A percentile compares a stretch with the other conserved stretches of the same genome.
Evolutionary conservation across 2,329 filamentous ascomycete genomes (phyloP).

Genomic region (Phaeosphaeriaceae sp.): DNA sequence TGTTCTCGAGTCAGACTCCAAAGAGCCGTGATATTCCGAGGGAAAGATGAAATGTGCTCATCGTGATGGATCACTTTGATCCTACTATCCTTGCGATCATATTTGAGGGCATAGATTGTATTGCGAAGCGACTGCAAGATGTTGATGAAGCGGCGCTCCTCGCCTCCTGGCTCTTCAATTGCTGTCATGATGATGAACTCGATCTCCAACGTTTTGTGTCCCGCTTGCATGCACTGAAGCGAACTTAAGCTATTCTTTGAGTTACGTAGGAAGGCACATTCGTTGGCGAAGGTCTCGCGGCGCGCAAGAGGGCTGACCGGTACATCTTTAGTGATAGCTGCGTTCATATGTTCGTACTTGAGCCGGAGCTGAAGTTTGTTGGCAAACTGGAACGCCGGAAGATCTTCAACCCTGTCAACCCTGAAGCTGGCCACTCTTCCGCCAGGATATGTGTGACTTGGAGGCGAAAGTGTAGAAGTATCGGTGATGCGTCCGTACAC

Average conservation of each 20-base stretch:
- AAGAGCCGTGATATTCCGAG: slow-evolving; percentile 17
- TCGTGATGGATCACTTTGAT: slow-evolving; percentile 30
- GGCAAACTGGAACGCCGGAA: slow-evolving; percentile 16
- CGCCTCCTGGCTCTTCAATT: background rate
- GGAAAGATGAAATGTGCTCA: slow-evolving; percentile 18
- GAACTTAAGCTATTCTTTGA: background rate
- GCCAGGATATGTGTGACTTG: background rate
- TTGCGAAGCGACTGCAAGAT: slow-evolving; percentile 24
- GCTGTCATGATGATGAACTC: slow-evolving; percentile 32
- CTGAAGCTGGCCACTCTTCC: background rate
- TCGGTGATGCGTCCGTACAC: slow-evolving; percentile 2
- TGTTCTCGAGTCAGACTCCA: slow-evolving; percentile 25
- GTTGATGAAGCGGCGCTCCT: slow-evolving; percentile 15
- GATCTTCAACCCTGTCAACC: background rate
- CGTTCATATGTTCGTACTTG: slow-evolving; percentile 25
- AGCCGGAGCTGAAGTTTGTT: slow-evolving; percentile 30
- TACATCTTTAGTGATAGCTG: background rate
- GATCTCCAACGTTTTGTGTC: slow-evolving; percentile 11
- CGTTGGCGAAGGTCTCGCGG: slow-evolving; percentile 8
- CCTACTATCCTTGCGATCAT: slow-evolving; percentile 15
- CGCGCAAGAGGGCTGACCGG: background rate
- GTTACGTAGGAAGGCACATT: slow-evolving; percentile 13
- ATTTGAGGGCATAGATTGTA: slow-evolving; percentile 24
- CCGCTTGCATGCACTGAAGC: background rate
- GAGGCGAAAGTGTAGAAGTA: background rate